These are phyloP conservation scores for Geopyxis carbonaria DNA, from an alignment of 495 filamentous ascomycete genomes.

Conservation along the genomic window DNA sequence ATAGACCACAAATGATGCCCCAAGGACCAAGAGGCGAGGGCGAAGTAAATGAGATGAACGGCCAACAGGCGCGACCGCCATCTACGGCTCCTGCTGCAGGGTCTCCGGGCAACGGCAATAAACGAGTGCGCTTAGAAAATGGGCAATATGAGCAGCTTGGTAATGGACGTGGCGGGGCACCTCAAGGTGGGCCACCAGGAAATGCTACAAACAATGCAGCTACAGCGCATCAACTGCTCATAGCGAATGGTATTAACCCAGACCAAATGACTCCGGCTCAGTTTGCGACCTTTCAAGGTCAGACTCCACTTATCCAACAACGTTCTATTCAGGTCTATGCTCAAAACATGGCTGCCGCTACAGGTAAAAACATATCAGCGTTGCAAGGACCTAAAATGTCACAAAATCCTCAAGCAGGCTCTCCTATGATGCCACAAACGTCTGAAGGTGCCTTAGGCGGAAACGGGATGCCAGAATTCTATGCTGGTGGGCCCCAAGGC, in stretches of 20 bases:
- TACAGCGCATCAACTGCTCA: constrained; percentile 42
- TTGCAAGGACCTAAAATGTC: constrained; percentile 28
- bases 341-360: constrained; percentile 46
- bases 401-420: constrained; percentile 45
- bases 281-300: constrained; percentile 53
- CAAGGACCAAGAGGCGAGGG: constrained; percentile 77
- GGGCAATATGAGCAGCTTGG: constrained; percentile 57
- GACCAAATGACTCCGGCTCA: constrained; percentile 55
- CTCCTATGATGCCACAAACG: constrained; percentile 60
- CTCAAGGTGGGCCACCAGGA: constrained; percentile 17
- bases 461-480: constrained; percentile 47
- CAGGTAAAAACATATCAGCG: constrained; percentile 18
- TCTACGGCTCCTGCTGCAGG: constrained; percentile 65
- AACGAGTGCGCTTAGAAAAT: constrained; percentile 73
- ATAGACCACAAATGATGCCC: constrained; percentile 42
- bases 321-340: constrained; percentile 77
- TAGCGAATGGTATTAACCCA: constrained; percentile 60
- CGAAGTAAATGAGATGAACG: constrained; percentile 64
- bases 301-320: constrained; percentile 45
- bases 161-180: constrained; percentile 57
- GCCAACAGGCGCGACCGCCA: constrained; percentile 49
- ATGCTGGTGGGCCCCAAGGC: constrained; percentile 33
- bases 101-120: constrained; percentile 68
- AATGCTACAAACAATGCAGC: constrained; percentile 16
- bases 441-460: constrained; percentile 32